Base-by-base conservation (phyloP, 352 stramenopile species). In the Phytopythium oedochilum region DNA sequence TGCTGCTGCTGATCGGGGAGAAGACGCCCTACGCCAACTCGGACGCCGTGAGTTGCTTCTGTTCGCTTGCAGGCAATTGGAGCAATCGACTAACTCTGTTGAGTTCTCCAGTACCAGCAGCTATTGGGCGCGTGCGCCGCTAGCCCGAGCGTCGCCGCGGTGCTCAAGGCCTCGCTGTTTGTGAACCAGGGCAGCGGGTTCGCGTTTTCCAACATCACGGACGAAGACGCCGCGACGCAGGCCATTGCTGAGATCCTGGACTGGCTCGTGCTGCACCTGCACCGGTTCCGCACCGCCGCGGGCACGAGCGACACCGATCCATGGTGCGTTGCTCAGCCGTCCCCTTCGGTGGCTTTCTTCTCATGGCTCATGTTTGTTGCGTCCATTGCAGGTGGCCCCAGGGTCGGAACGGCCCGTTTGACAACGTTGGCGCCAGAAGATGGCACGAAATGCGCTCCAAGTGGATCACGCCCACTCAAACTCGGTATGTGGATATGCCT, bases 151-250 rank as follows among this genome's bases (percentile, higher is more conserved):
- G 57, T 55, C 28, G 50, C 57, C 1, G 49, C 53, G 26, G 52
- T 53, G 28, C 62, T 75, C 17, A 78, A 78, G 48, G 59, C 63
- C 6, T 80, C 72, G 34, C 63, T 91, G 29, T 88, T 93, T 39
- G 55, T 77, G n/a, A 83, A 86, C 61, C 86, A 94, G 61, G 65
- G 62, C 51, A 81, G 76, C 52, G 78, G 83, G 20, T 96, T 96
- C 60, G 84, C 83, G 52, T 94, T 94, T 71, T 90, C 78, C 61
- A 78, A 83, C 78, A 94, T 96, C 78, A 92, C 82, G 44, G 81
- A 96, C 71, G 86, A 96, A 82, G 86, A 96, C 61, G 83, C 86
- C 26, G 86, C 82, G 22, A 96, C 86, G 39, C 82, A 91, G 53
- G 83, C 83, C 43, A 91, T 94, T 53, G 80, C 81, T 18, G 82